Conservation (phyloP, 768 basidiomycete genomes). For the Leccinum broughii region DNA sequence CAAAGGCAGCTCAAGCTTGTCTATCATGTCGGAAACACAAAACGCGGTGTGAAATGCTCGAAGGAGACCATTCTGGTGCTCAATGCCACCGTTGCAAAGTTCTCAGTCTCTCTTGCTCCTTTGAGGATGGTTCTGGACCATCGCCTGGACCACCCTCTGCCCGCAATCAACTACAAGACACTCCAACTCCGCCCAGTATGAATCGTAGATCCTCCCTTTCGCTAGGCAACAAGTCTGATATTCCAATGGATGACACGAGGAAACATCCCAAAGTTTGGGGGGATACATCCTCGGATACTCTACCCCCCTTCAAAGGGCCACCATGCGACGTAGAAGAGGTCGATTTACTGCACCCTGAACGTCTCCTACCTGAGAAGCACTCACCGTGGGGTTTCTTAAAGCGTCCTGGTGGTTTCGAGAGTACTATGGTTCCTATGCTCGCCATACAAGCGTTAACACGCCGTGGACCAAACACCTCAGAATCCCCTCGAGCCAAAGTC, state of each 20-base stretch:
- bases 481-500: slow-evolving; percentile 24
- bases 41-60: slow-evolving; percentile 52
- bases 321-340: slow-evolving; percentile 27
- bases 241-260: slow-evolving; percentile 24
- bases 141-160: slow-evolving; percentile 18
- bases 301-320: slow-evolving; percentile 22
- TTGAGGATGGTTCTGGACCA: slow-evolving; percentile 35
- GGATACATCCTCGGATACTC: slow-evolving; percentile 10
- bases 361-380: slow-evolving; percentile 36
- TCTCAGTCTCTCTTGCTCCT: slow-evolving; percentile 47
- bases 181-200: slow-evolving; percentile 16
- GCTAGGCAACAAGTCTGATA: slow-evolving; percentile 22
- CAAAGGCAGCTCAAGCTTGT: slow-evolving; percentile 47
- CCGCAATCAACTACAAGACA: slow-evolving; percentile 23
- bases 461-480: slow-evolving; percentile 22
- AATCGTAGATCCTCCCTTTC: slow-evolving; percentile 29
- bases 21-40: slow-evolving; percentile 48
- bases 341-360: slow-evolving; percentile 35
- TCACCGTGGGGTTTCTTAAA: slow-evolving; percentile 42
- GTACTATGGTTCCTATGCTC: slow-evolving; percentile 46
- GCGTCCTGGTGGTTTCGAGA: slow-evolving; percentile 41
- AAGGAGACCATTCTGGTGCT: slow-evolving; percentile 35
- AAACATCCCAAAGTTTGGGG: slow-evolving; percentile 25
- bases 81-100: slow-evolving; percentile 54
- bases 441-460: slow-evolving; percentile 45